A percentile compares a stretch with the other conserved stretches of the same genome.
Evolutionary conservation across 352 stramenopile genomes (phyloP).

Genomic region (Phytophthora pistaciae): DNA sequence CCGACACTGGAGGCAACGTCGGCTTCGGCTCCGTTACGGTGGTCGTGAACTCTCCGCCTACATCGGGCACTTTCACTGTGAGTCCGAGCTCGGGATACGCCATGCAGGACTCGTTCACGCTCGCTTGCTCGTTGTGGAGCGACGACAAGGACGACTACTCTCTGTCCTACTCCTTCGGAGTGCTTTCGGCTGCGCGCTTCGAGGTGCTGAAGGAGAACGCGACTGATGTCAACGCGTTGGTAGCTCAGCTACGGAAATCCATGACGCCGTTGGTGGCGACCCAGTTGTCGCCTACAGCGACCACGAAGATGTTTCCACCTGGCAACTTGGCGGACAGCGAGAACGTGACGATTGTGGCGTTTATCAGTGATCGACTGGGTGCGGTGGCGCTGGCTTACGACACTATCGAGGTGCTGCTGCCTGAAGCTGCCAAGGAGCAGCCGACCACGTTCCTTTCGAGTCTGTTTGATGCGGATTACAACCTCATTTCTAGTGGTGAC

Average conservation of each 20-base stretch:
- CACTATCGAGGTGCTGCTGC: conserved; percentile 49
- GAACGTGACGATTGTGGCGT: conserved; percentile 60
- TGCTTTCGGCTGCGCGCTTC: conserved; percentile 48
- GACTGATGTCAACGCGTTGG: conserved; percentile 23
- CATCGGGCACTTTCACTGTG: conserved; percentile 59
- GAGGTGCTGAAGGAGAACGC: conserved; percentile 10
- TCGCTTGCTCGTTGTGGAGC: conserved; percentile 68
- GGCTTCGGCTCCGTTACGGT: conserved; percentile 65
- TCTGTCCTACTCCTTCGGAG: conserved; percentile 69
- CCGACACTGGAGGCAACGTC: conserved; percentile 56
- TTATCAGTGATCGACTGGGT: conserved; percentile 62
- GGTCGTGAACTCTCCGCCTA: conserved; percentile 66
- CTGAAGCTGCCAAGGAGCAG: conserved; percentile 37
- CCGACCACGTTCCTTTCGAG: conserved; percentile 50
- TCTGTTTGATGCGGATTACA: conserved; percentile 34
- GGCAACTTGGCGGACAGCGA: conserved; percentile 31
- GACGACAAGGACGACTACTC: conserved; percentile 68
- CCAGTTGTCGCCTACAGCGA: conserved; percentile 44
- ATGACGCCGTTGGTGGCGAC: conserved; percentile 51
- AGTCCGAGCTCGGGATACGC: conserved; percentile 56
- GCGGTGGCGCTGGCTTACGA: conserved; percentile 46
- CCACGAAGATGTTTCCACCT: conserved; percentile 57
- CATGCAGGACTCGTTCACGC: conserved; percentile 59
- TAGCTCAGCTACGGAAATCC: conserved; percentile 36
- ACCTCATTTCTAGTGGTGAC: conserved; percentile 21